Conservation (phyloP, 2,329 filamentous ascomycete genomes). For the Rachicladosporium sp. region DNA sequence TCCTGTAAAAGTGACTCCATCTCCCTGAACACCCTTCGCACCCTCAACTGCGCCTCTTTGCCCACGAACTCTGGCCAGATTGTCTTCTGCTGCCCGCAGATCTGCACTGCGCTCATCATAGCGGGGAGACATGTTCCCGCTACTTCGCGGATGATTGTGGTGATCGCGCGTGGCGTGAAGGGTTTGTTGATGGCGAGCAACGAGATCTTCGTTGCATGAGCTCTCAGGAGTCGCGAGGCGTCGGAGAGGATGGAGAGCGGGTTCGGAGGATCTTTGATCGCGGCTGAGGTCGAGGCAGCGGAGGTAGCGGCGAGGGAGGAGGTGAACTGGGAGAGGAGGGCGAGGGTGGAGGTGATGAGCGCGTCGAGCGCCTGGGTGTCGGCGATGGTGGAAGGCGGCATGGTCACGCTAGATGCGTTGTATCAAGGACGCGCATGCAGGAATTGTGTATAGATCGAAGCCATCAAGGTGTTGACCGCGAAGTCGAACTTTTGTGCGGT, state of each 20-base stretch:
- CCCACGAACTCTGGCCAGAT: conserved; percentile 53
- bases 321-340: conserved; percentile 21
- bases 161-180: conserved; percentile 67
- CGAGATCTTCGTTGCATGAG: conserved; percentile 77
- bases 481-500: too few relatives aligned
- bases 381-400: conserved; percentile 14
- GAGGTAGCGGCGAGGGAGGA: conserved; percentile 16
- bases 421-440: too few relatives aligned
- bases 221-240: conserved; percentile 59
- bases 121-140: conserved; percentile 60
- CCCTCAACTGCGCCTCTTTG: conserved; percentile 49
- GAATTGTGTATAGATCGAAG: too few relatives aligned
- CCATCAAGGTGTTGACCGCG: too few relatives aligned
- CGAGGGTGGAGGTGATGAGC: conserved; percentile 18
- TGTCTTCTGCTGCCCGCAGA: conserved; percentile 41
- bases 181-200: conserved; percentile 77
- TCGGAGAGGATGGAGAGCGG: conserved; percentile 59
- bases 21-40: conserved; percentile 49
- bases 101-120: conserved; percentile 57
- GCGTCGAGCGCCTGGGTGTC: conserved; percentile 17
- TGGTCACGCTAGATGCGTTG: conserved; percentile 4
- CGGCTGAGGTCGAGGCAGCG: conserved; percentile 8
- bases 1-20: conserved; percentile 47
- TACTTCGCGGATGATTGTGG: conserved; percentile 59
- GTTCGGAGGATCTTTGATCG: conserved; percentile 29